These are phyloP conservation scores for Didymella lethalis DNA, from an alignment of 2,329 filamentous ascomycete species.

Conservation along the genomic window DNA sequence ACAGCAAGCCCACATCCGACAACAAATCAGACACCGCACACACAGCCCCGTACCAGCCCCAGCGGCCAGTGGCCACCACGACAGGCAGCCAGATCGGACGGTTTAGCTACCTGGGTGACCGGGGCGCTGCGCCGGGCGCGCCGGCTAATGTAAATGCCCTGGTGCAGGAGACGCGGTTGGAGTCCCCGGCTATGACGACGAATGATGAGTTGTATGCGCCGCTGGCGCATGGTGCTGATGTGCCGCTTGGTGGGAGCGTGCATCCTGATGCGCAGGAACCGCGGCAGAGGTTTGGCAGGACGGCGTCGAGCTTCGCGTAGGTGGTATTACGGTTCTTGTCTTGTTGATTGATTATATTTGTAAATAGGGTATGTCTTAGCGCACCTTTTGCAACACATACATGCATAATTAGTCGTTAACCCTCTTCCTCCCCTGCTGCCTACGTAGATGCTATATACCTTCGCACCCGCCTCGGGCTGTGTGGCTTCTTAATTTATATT, in stretches of 20 bases:
- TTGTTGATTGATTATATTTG: not conserved
- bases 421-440: too few relatives aligned
- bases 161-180: conserved; percentile 15
- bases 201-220: conserved; percentile 27
- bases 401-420: too few relatives aligned
- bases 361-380: too few relatives aligned
- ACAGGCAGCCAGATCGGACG: conserved; percentile 24
- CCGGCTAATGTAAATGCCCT: conserved; percentile 17
- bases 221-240: conserved; percentile 23
- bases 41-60: conserved; percentile 10
- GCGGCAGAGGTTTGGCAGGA: conserved; percentile 19
- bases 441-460: too few relatives aligned
- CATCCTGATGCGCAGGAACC: conserved; percentile 16
- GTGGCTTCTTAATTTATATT: too few relatives aligned
- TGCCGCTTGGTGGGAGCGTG: conserved; percentile 25
- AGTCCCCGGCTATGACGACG: conserved; percentile 26
- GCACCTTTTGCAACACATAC: too few relatives aligned
- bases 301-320: conserved; percentile 24
- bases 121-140: conserved; percentile 14
- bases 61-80: conserved; percentile 18
- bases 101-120: conserved; percentile 27
- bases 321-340: not conserved
- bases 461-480: too few relatives aligned
- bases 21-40: conserved; percentile 13
- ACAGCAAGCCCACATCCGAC: conserved; percentile 22